A percentile compares a stretch with the other conserved stretches of the same genome.
Conservation (phyloP, 257 asterid species). For the Petunia secreta region DNA sequence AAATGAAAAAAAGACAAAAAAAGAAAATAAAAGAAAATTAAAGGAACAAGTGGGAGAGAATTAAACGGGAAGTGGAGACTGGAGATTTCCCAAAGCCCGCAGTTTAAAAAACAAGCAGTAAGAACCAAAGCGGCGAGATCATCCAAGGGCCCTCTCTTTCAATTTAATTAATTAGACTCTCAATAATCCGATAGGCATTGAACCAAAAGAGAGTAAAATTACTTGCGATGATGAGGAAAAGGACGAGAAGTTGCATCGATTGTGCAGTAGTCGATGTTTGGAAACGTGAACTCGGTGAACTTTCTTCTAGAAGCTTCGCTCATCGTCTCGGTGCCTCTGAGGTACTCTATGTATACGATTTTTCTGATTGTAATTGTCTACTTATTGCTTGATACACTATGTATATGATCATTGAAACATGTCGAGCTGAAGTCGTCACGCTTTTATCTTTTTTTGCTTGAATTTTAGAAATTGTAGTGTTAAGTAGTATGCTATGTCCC, state of each 20-base stretch:
- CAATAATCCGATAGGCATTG: background rate
- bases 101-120: conserved; percentile 8
- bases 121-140: conserved; percentile 18
- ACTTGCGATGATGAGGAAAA: conserved; percentile 37
- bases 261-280: conserved; percentile 68
- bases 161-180: background rate
- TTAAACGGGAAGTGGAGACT: background rate
- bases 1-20: background rate
- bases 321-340: conserved; percentile 72
- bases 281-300: conserved; percentile 78
- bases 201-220: background rate
- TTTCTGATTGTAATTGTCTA: background rate
- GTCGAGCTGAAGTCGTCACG: background rate
- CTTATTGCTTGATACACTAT: conserved; percentile 5
- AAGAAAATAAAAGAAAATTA: background rate
- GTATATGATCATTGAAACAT: background rate
- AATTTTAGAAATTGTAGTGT: background rate
- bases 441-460: background rate
- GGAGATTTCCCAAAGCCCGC: background rate
- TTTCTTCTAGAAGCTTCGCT: conserved; percentile 70
- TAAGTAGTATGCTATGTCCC: background rate
- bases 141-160: background rate
- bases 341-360: conserved; percentile 39
- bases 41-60: background rate
- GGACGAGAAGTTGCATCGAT: conserved; percentile 45